Base-by-base conservation (phyloP, 257 asterid genomes). In the Solanum chaucha region DNA sequence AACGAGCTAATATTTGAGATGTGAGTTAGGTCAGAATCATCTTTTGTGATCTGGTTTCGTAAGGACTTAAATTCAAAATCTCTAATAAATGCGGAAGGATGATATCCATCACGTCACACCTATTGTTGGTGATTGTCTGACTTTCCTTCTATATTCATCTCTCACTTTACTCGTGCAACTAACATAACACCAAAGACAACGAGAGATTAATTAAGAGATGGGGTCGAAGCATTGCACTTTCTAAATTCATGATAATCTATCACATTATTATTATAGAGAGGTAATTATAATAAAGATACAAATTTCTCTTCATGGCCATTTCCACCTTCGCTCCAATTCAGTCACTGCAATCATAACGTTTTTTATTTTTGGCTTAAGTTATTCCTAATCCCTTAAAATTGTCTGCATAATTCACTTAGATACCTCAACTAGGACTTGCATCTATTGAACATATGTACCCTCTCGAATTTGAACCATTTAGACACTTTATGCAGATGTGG, bases 151-250 rank as follows among this genome's bases (percentile, higher is more conserved):
- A 8, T 19, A 10, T 22, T 6, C 51, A 26, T 83, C 48, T 15
- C 88, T 87, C 80, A 87, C 89, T 88, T 88, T 89, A 86, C 87
- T 83, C 85, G 87, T 81, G 90, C 89, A 86, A 85, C 91, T 38
- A 86, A 85, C 88, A 85, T 74, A 86, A 85, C 87, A 85, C 89
- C 88, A 68, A 82, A 81, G 83, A 88, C 87, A 89, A 84, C 9
- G 59, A 70, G 81, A 71, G 81, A 70, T 48, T 86, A 87, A 38
- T 38, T 38, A 38, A 83, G 19, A 87, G 64, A 55, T 59, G 87
- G 87, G 91, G 89, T 86, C 87, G 88, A 87, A 86, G 90, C 26
- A 44, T 83, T 87, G 91, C 40, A 77, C 91, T 90, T 90, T 90
- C 90, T 58, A 30, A 38, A 74, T 11, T 74, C 34, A 74, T 74